These are phyloP conservation scores for Amoeboaphelidium protococcarum DNA, from an alignment of 371 early-diverging fungal species.

Conservation along the genomic window DNA sequence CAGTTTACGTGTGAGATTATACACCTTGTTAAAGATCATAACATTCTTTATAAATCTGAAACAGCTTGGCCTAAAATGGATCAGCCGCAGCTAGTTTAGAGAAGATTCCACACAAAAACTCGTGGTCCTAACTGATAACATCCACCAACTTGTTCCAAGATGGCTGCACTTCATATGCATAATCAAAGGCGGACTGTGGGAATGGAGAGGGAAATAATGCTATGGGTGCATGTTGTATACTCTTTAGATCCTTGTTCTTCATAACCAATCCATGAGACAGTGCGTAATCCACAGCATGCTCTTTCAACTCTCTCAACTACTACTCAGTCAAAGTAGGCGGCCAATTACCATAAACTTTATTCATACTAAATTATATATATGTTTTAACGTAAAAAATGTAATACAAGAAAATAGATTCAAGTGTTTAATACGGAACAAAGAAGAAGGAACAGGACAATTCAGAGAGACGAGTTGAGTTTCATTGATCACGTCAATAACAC, in stretches of 20 bases:
- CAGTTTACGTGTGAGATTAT: conserved; percentile 11
- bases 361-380: background rate
- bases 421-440: too few relatives aligned
- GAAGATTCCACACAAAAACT: conserved; percentile 34
- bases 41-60: conserved; percentile 47
- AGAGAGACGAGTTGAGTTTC: too few relatives aligned
- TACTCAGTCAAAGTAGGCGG: background rate
- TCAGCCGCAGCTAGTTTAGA: too few relatives aligned
- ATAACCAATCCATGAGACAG: background rate
- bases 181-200: conserved; percentile 38
- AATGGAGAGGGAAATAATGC: conserved; percentile 68
- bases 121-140: conserved; percentile 37
- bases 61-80: conserved; percentile 37
- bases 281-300: background rate
- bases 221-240: conserved; percentile 76
- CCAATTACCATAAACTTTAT: background rate
- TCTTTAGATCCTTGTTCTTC: too few relatives aligned
- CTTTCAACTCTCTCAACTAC: background rate
- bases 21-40: conserved; percentile 47
- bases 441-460: too few relatives aligned
- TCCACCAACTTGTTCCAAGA: conserved; percentile 57
- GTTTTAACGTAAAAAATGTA: too few relatives aligned
- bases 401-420: too few relatives aligned
- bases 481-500: too few relatives aligned
- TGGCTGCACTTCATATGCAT: conserved; percentile 46